Conservation (phyloP, 352 stramenopile species). For the Phytophthora pini region DNA sequence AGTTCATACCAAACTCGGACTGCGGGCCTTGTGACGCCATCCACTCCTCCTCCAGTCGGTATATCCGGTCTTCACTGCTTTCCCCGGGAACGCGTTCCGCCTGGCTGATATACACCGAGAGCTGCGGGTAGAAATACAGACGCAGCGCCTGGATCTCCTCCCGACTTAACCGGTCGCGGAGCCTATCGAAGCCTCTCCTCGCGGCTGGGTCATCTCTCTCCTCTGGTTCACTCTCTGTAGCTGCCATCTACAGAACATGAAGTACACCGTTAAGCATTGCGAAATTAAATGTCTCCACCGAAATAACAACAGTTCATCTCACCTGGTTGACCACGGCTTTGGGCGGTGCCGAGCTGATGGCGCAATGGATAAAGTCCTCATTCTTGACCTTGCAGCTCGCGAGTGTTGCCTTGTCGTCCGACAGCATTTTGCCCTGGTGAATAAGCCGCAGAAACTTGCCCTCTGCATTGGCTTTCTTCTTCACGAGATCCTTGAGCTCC, state of each 20-base stretch:
- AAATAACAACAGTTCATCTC: neutral
- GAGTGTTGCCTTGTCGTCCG: constrained; percentile 79
- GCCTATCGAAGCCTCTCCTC: constrained; percentile 77
- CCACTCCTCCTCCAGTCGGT: constrained; percentile 89
- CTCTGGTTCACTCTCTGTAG: constrained; percentile 52
- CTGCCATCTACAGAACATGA: constrained; percentile 23
- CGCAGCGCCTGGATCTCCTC: constrained; percentile 87
- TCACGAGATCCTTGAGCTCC: constrained; percentile 80
- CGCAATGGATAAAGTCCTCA: constrained; percentile 89
- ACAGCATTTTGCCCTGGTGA: constrained; percentile 90
- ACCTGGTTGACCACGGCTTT: constrained; percentile 85
- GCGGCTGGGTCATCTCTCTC: constrained; percentile 64
- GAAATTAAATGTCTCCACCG: neutral
- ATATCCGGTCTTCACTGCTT: constrained; percentile 89
- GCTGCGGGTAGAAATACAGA: constrained; percentile 88
- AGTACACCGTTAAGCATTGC: neutral
- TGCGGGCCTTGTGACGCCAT: constrained; percentile 88
- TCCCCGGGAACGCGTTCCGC: constrained; percentile 76
- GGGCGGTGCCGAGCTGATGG: constrained; percentile 78
- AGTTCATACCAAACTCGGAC: constrained; percentile 81
- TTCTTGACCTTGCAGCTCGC: constrained; percentile 79
- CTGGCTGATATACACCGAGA: constrained; percentile 87
- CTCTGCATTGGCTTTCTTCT: constrained; percentile 76
- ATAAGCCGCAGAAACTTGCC: constrained; percentile 89
- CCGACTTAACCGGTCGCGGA: constrained; percentile 82